Evolutionary conservation across 169 alveolate species (phyloP).

Genomic region (Plasmodium relictum): DNA sequence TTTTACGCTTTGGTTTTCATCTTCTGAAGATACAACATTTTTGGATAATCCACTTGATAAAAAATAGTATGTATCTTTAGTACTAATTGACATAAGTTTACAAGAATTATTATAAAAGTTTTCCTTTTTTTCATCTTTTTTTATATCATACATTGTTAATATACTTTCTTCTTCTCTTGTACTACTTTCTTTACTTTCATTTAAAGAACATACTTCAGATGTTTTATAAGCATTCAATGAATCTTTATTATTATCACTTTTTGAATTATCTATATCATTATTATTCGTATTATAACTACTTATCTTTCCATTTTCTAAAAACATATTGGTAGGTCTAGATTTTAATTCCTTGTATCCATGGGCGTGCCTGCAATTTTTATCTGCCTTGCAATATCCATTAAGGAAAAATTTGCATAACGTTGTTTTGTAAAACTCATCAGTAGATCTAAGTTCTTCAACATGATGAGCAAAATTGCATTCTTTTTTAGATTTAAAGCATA

Average conservation of each 20-base stretch:
- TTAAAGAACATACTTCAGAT: slow-evolving; percentile 20
- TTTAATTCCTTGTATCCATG: slow-evolving; percentile 76
- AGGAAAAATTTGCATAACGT: slow-evolving; percentile 73
- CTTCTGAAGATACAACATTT: slow-evolving; percentile 27
- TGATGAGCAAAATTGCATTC: slow-evolving; percentile 77
- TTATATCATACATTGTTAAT: slow-evolving; percentile 19
- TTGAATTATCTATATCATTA: slow-evolving; percentile 10
- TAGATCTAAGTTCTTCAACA: slow-evolving; percentile 77
- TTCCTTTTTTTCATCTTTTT: slow-evolving; percentile 34
- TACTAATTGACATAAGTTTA: slow-evolving; percentile 70
- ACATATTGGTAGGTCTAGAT: slow-evolving; percentile 25
- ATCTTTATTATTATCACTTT: slow-evolving; percentile 18
- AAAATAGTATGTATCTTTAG: slow-evolving; percentile 60
- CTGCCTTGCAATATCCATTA: slow-evolving; percentile 77
- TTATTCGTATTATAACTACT: background rate
- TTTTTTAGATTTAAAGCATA: slow-evolving; percentile 64
- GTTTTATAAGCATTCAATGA: slow-evolving; percentile 13
- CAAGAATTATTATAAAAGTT: slow-evolving; percentile 37
- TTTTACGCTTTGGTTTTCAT: slow-evolving; percentile 52
- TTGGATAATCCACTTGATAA: slow-evolving; percentile 31
- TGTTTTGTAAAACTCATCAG: slow-evolving; percentile 78
- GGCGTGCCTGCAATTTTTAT: slow-evolving; percentile 74
- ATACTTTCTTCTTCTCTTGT: slow-evolving; percentile 20
- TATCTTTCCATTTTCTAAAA: slow-evolving; percentile 3
- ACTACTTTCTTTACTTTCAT: background rate